Evolutionary conservation across 768 basidiomycete genomes (phyloP).

Genomic region (Melanogaster broomeanus): DNA sequence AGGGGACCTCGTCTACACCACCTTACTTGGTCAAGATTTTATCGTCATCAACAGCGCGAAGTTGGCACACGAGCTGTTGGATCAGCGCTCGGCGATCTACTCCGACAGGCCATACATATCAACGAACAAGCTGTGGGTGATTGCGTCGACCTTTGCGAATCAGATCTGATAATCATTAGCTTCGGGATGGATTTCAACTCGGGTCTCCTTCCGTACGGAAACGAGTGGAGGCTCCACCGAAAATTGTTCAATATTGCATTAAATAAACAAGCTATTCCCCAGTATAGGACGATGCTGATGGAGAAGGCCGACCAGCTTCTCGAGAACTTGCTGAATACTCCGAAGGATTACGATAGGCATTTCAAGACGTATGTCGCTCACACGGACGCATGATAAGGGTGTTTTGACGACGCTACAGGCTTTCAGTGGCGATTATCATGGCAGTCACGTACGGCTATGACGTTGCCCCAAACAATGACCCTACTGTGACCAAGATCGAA

Average conservation of each 20-base stretch:
- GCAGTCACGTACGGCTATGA: conserved; percentile 27
- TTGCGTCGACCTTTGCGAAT: neutral
- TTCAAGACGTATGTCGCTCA: conserved; percentile 24
- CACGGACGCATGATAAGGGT: neutral
- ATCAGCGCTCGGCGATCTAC: conserved; percentile 27
- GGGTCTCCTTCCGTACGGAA: conserved; percentile 30
- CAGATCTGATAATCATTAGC: conserved; percentile 2
- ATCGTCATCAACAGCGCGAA: conserved; percentile 24
- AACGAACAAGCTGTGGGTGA: conserved; percentile 21
- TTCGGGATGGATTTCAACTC: conserved; percentile 34
- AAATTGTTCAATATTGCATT: conserved; percentile 22
- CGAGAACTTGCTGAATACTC: conserved; percentile 18
- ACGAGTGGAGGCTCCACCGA: conserved; percentile 31
- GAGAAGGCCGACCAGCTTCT: conserved; percentile 24
- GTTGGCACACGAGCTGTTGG: conserved; percentile 24
- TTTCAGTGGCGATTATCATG: conserved; percentile 27
- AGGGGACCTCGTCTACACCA: conserved; percentile 29
- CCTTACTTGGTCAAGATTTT: conserved; percentile 28
- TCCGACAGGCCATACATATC: conserved; percentile 28
- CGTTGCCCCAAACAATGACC: conserved; percentile 25
- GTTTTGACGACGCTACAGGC: conserved; percentile 11
- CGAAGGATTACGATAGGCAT: conserved; percentile 18
- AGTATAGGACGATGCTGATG: conserved; percentile 17
- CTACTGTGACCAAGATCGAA: conserved; percentile 22
- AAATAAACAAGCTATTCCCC: conserved; percentile 10